Evolutionary conservation across 805 yeast genomes (phyloP).

Genomic region (Candida sanyiensis): DNA sequence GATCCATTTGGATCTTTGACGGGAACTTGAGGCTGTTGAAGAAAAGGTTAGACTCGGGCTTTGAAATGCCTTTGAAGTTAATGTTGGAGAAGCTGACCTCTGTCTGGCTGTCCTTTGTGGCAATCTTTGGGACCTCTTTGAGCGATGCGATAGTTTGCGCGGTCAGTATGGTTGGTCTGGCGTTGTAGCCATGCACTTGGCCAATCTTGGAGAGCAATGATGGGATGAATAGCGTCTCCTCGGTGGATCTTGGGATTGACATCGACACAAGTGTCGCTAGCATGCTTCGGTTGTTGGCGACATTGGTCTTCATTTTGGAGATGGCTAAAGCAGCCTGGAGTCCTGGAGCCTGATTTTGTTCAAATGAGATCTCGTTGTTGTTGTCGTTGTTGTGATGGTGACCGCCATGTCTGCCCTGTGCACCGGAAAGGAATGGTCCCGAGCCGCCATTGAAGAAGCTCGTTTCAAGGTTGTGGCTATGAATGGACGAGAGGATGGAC

Average conservation of each 20-base stretch:
- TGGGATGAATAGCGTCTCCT: constrained; percentile 71
- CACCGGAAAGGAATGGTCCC: too few relatives aligned
- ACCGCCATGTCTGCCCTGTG: background rate
- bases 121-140: constrained; percentile 40
- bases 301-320: constrained; percentile 45
- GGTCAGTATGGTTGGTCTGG: constrained; percentile 63
- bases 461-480: constrained; percentile 1
- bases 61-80: constrained; percentile 33
- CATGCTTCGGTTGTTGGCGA: constrained; percentile 32
- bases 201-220: constrained; percentile 64
- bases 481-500: constrained; percentile 24
- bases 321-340: constrained; percentile 62
- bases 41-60: constrained; percentile 41
- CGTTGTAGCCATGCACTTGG: constrained; percentile 63
- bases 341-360: constrained; percentile 70
- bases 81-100: constrained; percentile 29
- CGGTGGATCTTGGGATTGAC: constrained; percentile 71
- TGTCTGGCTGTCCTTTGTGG: constrained; percentile 9
- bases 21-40: constrained; percentile 40
- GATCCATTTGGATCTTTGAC: constrained; percentile 58
- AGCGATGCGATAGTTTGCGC: constrained; percentile 67
- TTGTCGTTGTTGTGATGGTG: constrained; percentile 7
- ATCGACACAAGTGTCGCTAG: constrained; percentile 59
- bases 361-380: constrained; percentile 39
- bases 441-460: background rate